These are phyloP conservation scores for Phytophthora foliorum DNA, from an alignment of 352 stramenopile species.

Conservation along the genomic window DNA sequence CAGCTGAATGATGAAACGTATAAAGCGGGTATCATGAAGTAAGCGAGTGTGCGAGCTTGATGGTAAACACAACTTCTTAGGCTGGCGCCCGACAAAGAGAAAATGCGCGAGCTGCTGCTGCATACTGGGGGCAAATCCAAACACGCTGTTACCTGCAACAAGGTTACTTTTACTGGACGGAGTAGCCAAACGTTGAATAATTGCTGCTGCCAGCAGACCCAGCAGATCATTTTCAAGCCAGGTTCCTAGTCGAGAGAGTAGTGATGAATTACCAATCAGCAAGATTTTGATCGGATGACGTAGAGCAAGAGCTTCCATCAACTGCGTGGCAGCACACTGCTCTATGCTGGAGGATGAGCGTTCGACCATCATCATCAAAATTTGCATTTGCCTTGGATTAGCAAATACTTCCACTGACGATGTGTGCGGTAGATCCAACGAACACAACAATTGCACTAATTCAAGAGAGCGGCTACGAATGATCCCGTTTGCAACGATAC, in stretches of 20 bases:
- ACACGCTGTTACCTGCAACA: slow-evolving; percentile 4
- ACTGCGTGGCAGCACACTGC: slow-evolving; percentile 28
- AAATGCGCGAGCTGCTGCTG: slow-evolving; percentile 47
- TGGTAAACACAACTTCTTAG: not conserved
- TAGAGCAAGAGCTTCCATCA: slow-evolving; percentile 37
- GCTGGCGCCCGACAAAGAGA: slow-evolving; percentile 33
- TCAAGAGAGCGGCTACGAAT: slow-evolving; percentile 33
- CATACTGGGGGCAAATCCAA: slow-evolving; percentile 35
- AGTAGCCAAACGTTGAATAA: slow-evolving; percentile 18
- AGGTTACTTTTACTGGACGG: not conserved
- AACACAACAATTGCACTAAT: slow-evolving; percentile 44
- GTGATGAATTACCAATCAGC: slow-evolving; percentile 10
- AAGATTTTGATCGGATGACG: slow-evolving; percentile 24
- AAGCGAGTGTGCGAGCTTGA: not conserved
- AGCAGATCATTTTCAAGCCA: slow-evolving; percentile 24
- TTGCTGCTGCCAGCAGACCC: slow-evolving; percentile 15
- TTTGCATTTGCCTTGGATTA: slow-evolving; percentile 24
- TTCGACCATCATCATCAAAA: slow-evolving; percentile 44
- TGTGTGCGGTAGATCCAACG: slow-evolving; percentile 28
- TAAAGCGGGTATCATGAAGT: not conserved
- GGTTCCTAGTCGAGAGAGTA: slow-evolving; percentile 23
- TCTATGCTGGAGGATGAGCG: slow-evolving; percentile 29
- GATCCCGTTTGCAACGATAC: slow-evolving; percentile 21
- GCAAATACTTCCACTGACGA: slow-evolving; percentile 36
- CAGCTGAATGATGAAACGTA: not conserved